phyloP scores from a whole-genome alignment of 176 grass and related monocot genomes.

The Carex cristatella region DNA sequence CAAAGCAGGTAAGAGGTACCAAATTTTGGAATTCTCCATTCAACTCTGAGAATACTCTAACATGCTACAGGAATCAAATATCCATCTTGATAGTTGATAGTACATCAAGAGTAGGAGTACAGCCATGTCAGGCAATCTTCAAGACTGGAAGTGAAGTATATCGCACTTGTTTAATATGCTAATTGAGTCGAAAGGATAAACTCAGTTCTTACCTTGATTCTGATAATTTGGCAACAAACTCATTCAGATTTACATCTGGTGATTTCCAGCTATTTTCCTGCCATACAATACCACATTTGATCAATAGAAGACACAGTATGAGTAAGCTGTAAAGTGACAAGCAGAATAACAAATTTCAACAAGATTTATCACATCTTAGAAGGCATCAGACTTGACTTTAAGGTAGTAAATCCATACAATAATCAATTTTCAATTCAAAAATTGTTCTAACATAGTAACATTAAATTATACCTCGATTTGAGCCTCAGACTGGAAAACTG shows the following conservation, averaged over 20 bases:
- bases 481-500: conserved; percentile 53
- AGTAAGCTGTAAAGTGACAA: neutral
- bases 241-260: conserved; percentile 46
- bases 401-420: neutral
- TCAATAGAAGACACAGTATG: neutral
- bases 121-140: neutral
- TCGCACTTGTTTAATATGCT: too few relatives aligned
- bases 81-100: neutral
- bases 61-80: neutral
- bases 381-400: neutral
- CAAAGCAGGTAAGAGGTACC: neutral
- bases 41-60: neutral
- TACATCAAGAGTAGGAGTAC: neutral
- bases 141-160: neutral
- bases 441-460: neutral
- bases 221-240: conserved; percentile 36
- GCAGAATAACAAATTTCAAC: neutral
- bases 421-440: neutral
- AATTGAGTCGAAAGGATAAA: neutral
- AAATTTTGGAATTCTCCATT: neutral
- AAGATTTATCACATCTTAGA: neutral
- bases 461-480: conserved; percentile 42
- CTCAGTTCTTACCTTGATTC: conserved; percentile 42
- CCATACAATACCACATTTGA: neutral
- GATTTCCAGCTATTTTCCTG: conserved; percentile 47